phyloP scores from a whole-genome alignment of 306 rosid species.

The Cyamopsis tetragonoloba region DNA sequence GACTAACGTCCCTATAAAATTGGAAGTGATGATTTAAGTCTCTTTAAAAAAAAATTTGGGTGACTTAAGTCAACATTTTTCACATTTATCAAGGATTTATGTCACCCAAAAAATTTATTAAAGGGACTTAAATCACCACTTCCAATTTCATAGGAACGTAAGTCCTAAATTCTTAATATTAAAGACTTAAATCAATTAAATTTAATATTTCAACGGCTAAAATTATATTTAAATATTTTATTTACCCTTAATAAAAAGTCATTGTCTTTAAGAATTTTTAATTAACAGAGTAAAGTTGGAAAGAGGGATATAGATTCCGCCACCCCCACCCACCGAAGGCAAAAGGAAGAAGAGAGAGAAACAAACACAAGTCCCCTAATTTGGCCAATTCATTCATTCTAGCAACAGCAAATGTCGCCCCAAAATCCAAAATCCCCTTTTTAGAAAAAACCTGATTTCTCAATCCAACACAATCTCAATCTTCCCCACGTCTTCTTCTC shows the following conservation, averaged over 20 bases:
- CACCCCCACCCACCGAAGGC: not conserved
- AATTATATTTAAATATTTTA: no score
- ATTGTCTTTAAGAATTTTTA: not conserved
- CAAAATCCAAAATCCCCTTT: slow-evolving; percentile 22
- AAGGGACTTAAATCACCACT: no score
- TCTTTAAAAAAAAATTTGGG: no score
- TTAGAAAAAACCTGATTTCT: slow-evolving; percentile 1
- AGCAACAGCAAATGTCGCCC: not conserved
- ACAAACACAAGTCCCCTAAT: not conserved
- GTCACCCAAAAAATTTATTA: no score
- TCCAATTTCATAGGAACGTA: no score
- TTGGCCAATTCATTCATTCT: slow-evolving; percentile 2
- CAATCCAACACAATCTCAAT: not conserved
- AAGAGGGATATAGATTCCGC: slow-evolving; percentile 8
- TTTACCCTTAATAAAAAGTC: not conserved
- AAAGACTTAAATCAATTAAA: no score
- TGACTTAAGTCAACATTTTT: no score
- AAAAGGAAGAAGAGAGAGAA: not conserved
- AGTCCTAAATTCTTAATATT: no score
- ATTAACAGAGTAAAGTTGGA: slow-evolving; percentile 11
- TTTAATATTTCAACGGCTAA: no score
- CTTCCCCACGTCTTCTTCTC: not conserved
- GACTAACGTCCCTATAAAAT: no score
- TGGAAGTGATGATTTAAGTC: no score
- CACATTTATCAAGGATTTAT: no score